Evolutionary conservation across 2,329 filamentous ascomycete species (phyloP), one percentile per base, ranked within the genome.

Genomic region (Aspergillus amoenus): DNA sequence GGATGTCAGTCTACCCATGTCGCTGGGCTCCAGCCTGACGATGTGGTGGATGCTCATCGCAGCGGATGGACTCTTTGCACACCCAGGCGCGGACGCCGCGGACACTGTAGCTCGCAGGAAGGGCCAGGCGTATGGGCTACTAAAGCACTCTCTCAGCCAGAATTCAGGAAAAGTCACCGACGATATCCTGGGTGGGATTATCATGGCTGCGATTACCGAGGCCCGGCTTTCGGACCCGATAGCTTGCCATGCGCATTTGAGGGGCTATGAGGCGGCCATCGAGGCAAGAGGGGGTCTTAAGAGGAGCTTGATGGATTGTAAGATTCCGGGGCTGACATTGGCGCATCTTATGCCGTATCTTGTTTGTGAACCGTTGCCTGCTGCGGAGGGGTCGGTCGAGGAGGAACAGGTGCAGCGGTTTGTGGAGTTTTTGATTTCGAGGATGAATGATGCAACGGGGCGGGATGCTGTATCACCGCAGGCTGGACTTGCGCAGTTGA

Each of bases 1-100:
- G 37, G 37, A 51, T 15, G 48, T 51, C 39, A 52, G 49, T 3
- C 43, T 52, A n/a, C 49, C 39, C n/a, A 52, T 52, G 13, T 42
- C 40, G 1, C 22, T 52, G 2, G 17, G n/a, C 15, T 52, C 49
- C 15, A 44, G 39, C 3, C 11, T 52, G 15, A 51, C 27, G 2
- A 18, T 52, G 24, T 24, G 24, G 24, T 52, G 49, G 49, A 37
- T 52, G 49, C 27, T 52, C 11, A 37, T 52, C 2, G 49, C 39
- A n/a, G 49, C 49, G 4, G 17, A 37, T 34, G 49, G 49, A 5
- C 22, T 52, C 15, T 44, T 52, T 12, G n/a, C 27, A 8, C 42
- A 37, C 9, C 2, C 22, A 17, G 15, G 17, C 8, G 17, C 27
- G 8, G 27, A 11, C 3, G 7, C n/a, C 9, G n/a, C 5, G 5